Evolutionary conservation across 2,329 filamentous ascomycete species (phyloP).

Genomic region (Hymenoscyphus repandus): DNA sequence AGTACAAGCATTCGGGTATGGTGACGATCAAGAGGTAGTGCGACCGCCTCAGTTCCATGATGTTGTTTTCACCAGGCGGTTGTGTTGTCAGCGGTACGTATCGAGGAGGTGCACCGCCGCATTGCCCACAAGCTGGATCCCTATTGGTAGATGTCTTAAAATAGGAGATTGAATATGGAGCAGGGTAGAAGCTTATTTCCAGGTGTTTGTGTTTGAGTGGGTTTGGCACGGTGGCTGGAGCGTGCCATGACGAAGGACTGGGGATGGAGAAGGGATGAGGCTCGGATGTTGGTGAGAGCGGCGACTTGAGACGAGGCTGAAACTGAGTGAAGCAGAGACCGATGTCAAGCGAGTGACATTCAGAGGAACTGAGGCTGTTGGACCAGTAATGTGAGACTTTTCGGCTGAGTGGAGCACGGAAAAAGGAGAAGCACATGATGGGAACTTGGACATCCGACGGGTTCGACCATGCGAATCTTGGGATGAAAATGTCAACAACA

Average conservation of each 20-base stretch:
- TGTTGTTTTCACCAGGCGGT: neutral
- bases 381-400: neutral
- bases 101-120: neutral
- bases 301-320: slow-evolving; percentile 16
- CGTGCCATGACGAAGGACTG: neutral
- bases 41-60: slow-evolving; percentile 12
- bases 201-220: slow-evolving; percentile 6
- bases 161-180: neutral
- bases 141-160: slow-evolving; percentile 1
- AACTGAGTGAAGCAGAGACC: slow-evolving; percentile 6
- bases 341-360: neutral
- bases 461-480: no score
- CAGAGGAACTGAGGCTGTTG: neutral
- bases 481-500: no score
- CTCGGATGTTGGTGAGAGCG: neutral
- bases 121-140: neutral
- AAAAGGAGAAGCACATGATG: no score
- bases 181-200: neutral
- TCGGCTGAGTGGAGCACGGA: neutral
- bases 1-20: slow-evolving; percentile 2
- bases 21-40: slow-evolving; percentile 20
- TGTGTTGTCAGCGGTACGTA: neutral
- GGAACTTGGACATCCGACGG: neutral
- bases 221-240: neutral
- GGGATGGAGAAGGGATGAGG: neutral